These are phyloP conservation scores for Bjerkandera adusta DNA, from an alignment of 1,284 basidiomycete genomes.

Conservation along the genomic window DNA sequence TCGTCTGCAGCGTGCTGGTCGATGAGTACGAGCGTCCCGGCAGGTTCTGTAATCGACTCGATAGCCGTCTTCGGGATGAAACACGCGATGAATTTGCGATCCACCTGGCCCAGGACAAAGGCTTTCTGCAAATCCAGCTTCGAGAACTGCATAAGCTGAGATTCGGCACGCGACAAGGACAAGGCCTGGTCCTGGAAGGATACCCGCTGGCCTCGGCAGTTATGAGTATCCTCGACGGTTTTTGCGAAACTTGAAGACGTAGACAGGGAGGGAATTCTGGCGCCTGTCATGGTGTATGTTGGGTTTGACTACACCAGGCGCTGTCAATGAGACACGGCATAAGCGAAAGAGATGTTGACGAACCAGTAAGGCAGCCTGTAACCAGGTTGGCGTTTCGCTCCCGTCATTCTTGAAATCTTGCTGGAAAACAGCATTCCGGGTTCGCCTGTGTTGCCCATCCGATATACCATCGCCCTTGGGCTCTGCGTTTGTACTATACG, in stretches of 20 bases:
- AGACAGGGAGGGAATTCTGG: slow-evolving; percentile 42
- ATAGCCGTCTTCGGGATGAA: slow-evolving; percentile 30
- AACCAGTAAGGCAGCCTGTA: no score
- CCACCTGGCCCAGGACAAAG: slow-evolving; percentile 77
- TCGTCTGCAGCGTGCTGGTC: slow-evolving; percentile 98
- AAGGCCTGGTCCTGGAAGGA: not conserved
- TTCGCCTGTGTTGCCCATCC: slow-evolving; percentile 1
- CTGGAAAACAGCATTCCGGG: not conserved
- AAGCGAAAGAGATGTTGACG: no score
- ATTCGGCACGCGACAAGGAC: not conserved
- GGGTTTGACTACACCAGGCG: slow-evolving; percentile 54
- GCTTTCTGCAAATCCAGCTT: slow-evolving; percentile 53
- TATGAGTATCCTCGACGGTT: not conserved
- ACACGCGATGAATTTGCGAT: slow-evolving; percentile 87
- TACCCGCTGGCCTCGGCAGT: not conserved
- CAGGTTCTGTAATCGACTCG: slow-evolving; percentile 11
- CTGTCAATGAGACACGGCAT: no score
- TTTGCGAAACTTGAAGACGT: slow-evolving; percentile 19
- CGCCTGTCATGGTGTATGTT: slow-evolving; percentile 44
- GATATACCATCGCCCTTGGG: slow-evolving; percentile 1
- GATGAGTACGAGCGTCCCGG: slow-evolving; percentile 64
- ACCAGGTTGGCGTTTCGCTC: no score
- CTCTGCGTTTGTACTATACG: slow-evolving; percentile 37
- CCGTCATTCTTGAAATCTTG: slow-evolving; percentile 4
- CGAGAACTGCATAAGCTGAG: slow-evolving; percentile 38